phyloP scores from a whole-genome alignment of 2,329 filamentous ascomycete species.

The Phyllosticta citrichinensis region DNA sequence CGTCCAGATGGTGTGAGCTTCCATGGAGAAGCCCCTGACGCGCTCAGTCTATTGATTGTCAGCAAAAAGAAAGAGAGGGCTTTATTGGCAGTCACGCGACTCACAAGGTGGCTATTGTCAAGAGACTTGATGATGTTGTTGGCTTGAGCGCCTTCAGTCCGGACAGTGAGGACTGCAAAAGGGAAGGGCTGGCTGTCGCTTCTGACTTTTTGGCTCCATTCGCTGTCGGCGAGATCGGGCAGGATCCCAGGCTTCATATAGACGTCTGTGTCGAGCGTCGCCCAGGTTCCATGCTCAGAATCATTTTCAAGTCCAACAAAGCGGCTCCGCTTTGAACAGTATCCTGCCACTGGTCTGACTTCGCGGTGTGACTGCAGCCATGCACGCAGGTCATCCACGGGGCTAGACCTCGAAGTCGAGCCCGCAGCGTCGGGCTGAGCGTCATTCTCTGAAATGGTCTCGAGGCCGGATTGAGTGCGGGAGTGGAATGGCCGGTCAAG shows the following conservation, averaged over 20 bases:
- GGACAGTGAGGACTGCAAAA: constrained; percentile 41
- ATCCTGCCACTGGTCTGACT: constrained; percentile 37
- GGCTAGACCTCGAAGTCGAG: constrained; percentile 9
- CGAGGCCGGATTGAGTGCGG: constrained; percentile 15
- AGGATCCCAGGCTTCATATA: constrained; percentile 27
- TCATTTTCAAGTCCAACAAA: constrained; percentile 40
- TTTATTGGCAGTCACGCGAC: constrained; percentile 4
- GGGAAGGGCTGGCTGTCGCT: constrained; percentile 31
- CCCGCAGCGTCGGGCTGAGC: constrained; percentile 12
- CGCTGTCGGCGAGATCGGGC: constrained; percentile 20
- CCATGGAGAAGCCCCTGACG: constrained; percentile 44
- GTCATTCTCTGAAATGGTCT: constrained; percentile 14
- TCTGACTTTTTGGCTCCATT: constrained; percentile 21
- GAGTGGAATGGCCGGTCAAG: constrained; percentile 13
- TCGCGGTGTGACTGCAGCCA: constrained; percentile 36
- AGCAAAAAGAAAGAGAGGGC: neutral
- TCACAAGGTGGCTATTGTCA: constrained; percentile 39
- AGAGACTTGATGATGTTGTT: constrained; percentile 32
- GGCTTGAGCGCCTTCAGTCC: constrained; percentile 35
- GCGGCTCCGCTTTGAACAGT: constrained; percentile 37
- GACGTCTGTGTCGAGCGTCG: constrained; percentile 39
- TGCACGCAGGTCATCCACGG: constrained; percentile 23
- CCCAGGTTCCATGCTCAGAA: constrained; percentile 34
- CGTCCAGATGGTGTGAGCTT: constrained; percentile 43
- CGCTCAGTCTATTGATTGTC: constrained; percentile 32